Evolutionary conservation across 768 basidiomycete species (phyloP).

Genomic region (Psilocybe azurescens): DNA sequence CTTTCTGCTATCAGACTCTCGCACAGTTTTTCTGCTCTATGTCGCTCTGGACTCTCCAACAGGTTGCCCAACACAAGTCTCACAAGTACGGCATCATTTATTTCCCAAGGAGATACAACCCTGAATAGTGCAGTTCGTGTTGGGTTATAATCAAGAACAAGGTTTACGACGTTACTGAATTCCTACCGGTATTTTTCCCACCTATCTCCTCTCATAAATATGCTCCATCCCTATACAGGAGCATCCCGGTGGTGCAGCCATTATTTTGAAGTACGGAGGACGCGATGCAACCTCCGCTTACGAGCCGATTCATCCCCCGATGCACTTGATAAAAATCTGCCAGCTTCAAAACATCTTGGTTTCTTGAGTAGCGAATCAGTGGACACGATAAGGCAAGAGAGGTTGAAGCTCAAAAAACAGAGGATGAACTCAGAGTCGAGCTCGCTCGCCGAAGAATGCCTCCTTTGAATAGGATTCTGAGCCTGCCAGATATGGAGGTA

Average conservation of each 20-base stretch:
- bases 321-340: constrained; percentile 74
- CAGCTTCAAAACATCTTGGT: constrained; percentile 76
- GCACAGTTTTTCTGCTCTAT: constrained; percentile 28
- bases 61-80: constrained; percentile 67
- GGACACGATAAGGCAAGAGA: constrained; percentile 38
- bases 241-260: constrained; percentile 82
- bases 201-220: neutral
- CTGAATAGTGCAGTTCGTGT: constrained; percentile 57
- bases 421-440: constrained; percentile 73
- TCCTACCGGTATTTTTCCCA: constrained; percentile 56
- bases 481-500: constrained; percentile 85
- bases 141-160: constrained; percentile 84
- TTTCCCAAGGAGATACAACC: constrained; percentile 6
- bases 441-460: constrained; percentile 65
- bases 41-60: constrained; percentile 53
- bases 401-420: constrained; percentile 53
- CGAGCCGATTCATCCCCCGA: constrained; percentile 88
- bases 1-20: constrained; percentile 23
- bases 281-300: constrained; percentile 81
- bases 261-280: constrained; percentile 86
- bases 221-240: constrained; percentile 42
- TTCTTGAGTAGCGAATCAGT: constrained; percentile 55
- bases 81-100: constrained; percentile 40
- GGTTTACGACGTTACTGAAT: constrained; percentile 89
- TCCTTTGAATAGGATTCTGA: constrained; percentile 72